Conservation (phyloP, 306 rosid genomes). For the Castanospermum australe region DNA sequence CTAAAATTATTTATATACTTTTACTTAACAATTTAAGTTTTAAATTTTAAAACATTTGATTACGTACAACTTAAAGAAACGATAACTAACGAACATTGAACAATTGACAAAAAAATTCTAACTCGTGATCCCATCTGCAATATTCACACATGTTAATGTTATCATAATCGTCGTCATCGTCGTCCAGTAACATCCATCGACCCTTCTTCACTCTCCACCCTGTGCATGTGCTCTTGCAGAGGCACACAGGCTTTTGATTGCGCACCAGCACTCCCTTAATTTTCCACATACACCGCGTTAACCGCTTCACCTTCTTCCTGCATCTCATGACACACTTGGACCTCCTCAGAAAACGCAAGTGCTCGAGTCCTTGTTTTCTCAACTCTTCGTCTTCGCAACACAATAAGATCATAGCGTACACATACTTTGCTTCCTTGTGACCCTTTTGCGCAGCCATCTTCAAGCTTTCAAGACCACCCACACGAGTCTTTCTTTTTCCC, state of each 20-base stretch:
- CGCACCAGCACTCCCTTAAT: neutral
- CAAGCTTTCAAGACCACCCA: neutral
- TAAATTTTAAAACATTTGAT: too few species aligned
- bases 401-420: constrained; percentile 26
- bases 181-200: neutral
- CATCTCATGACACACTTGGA: constrained; percentile 6
- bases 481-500: too few species aligned
- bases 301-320: neutral
- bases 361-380: constrained; percentile 3
- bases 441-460: constrained; percentile 8
- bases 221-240: neutral
- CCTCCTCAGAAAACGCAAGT: neutral
- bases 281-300: neutral
- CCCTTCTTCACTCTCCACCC: constrained; percentile 10
- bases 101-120: neutral
- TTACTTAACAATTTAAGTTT: too few species aligned
- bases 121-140: constrained; percentile 36
- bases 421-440: constrained; percentile 29
- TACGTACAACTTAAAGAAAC: neutral
- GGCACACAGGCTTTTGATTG: neutral
- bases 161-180: constrained; percentile 15
- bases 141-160: neutral
- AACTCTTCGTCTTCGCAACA: neutral
- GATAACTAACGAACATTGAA: neutral
- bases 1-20: too few species aligned